A percentile compares a stretch with the other conserved stretches of the same genome.
phyloP scores from a whole-genome alignment of 1,139 yeast genomes.

The Candida labiduridarum region DNA sequence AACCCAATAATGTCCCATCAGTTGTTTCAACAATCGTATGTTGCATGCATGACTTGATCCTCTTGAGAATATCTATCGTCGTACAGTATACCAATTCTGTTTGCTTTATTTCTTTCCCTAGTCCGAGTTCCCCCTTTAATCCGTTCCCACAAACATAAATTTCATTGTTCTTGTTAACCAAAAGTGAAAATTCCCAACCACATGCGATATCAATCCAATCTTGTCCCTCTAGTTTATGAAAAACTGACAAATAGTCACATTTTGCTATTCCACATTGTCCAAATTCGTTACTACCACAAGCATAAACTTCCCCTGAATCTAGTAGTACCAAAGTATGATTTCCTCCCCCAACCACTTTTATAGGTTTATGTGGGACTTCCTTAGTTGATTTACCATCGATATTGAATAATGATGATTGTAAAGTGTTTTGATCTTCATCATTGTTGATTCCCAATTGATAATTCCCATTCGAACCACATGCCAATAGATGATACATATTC shows the following conservation, averaged over 20 bases:
- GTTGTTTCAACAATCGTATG: constrained; percentile 54
- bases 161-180: constrained; percentile 43
- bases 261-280: constrained; percentile 54
- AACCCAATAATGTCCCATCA: constrained; percentile 56
- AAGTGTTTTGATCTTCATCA: constrained; percentile 49
- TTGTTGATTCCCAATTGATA: constrained; percentile 72
- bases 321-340: constrained; percentile 75
- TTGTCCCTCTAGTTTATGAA: constrained; percentile 29
- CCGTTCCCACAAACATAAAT: constrained; percentile 66
- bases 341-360: constrained; percentile 72
- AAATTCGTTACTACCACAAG: constrained; percentile 59
- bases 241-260: constrained; percentile 15
- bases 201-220: constrained; percentile 52
- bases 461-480: constrained; percentile 85
- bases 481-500: constrained; percentile 32
- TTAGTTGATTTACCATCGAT: constrained; percentile 14
- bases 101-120: constrained; percentile 34
- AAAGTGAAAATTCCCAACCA: constrained; percentile 79
- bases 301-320: constrained; percentile 53
- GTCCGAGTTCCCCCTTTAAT: constrained; percentile 74
- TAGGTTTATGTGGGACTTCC: constrained; percentile 23
- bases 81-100: constrained; percentile 20
- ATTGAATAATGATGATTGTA: constrained; percentile 29
- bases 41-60: constrained; percentile 53
- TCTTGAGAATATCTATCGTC: constrained; percentile 12